Percentiles rank a stretch among this genome's conserved stretches.
These are phyloP conservation scores for Acanthamoeba polyphaga DNA, from an alignment of 208 protist species.

Conservation along the genomic window DNA sequence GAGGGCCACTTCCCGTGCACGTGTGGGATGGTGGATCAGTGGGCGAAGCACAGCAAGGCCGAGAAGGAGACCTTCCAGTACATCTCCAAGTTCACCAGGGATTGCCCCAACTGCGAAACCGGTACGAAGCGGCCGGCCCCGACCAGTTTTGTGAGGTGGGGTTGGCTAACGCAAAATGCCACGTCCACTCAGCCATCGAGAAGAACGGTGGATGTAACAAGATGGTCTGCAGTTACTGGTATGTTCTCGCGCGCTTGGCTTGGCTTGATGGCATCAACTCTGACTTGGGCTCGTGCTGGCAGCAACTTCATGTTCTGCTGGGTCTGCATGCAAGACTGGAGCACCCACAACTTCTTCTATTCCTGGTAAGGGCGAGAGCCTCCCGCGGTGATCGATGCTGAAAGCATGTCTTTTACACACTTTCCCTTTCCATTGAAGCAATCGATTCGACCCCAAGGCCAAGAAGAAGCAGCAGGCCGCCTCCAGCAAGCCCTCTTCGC, in stretches of 20 bases:
- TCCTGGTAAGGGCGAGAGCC: neutral
- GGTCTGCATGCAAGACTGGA: conserved; percentile 39
- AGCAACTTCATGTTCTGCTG: conserved; percentile 56
- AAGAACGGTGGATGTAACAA: conserved; percentile 63
- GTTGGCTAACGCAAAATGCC: no score
- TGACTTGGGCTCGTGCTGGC: no score
- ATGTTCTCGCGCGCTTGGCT: neutral
- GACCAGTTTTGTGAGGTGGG: no score
- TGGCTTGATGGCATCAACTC: no score
- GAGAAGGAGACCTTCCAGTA: conserved; percentile 46
- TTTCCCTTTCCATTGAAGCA: neutral
- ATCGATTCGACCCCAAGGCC: conserved; percentile 6
- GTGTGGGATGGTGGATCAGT: conserved; percentile 17
- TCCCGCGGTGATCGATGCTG: neutral
- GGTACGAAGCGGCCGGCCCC: neutral
- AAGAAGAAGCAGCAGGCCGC: neutral
- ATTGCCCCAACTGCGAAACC: conserved; percentile 52
- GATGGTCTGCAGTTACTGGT: conserved; percentile 50
- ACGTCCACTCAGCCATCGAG: conserved; percentile 4
- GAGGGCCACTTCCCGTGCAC: conserved; percentile 52
- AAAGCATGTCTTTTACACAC: neutral
- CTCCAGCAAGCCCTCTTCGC: neutral
- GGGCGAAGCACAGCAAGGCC: conserved; percentile 24
- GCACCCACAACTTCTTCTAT: conserved; percentile 58
- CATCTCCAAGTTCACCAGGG: conserved; percentile 58